Evolutionary conservation across 345 rosid species (phyloP), one percentile per base, ranked within the genome.

Genomic region (Pugionium dolabratum): DNA sequence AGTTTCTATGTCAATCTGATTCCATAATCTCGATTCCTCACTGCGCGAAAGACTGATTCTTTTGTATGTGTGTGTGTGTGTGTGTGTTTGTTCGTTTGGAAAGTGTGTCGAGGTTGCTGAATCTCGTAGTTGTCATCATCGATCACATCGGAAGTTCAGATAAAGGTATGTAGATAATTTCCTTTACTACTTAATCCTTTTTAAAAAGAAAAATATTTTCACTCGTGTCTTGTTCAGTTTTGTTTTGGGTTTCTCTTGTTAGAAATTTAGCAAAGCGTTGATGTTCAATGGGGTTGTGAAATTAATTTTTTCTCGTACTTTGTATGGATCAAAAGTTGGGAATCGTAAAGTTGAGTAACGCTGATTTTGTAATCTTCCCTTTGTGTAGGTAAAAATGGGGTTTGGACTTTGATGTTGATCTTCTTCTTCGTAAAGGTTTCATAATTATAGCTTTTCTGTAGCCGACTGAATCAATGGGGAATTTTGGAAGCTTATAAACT

Each of bases 1-100:
- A 63, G 2, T 49, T 39, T 54, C 2, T 29, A 66, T 72, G 67
- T 74, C 77, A 67, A 54, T 47, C 62, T 33, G 67, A 35, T 59
- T 73, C 67, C 44, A 50, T 45, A 66, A 73, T 61, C 73, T 9
- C 68, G 55, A 58, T 51, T 58, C 53, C 11, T 61, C 64, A 66
- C 66, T 51, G 73, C 68, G 41, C 48, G 18, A 40, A 67, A 11
- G 66, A 67, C 61, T 69, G 69, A 40, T 55, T 67, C 58, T 1
- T 39, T 32, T 26, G 40, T 37, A 1, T 53, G 2, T 37, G 28
- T 33, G 40, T 51, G 10, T 56, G 3, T 26, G 40, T 37, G 2
- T 53, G 2, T 37, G 28, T 33, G 40, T 51, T 6, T 56, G 3
- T 28, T 31, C 49, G 8, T 54, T 9, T 52, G 25, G 2, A 42